Base-by-base conservation (phyloP, 805 yeast genomes). In the Spathaspora passalidarum region DNA sequence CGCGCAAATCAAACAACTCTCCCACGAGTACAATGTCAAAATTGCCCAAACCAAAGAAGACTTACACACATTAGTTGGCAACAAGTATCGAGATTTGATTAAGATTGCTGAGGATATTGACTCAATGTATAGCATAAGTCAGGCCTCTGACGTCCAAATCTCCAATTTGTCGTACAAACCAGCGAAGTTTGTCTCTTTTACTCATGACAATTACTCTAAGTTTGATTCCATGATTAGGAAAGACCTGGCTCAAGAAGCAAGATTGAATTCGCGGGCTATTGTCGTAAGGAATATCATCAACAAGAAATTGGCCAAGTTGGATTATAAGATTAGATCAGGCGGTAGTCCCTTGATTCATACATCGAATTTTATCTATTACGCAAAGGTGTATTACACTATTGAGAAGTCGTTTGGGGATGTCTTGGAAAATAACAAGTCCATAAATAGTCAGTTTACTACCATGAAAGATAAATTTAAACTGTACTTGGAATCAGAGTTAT, bases 31-130 rank as follows among this genome's bases (percentile, higher is more conserved):
- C 48, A 54, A 59, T 29, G 48, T 46, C 6, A 56, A 56, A 23
- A 65, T 63, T n/a, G 49, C 47, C 4, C 40, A 49, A 11, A 68
- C 74, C 46, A 63, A 63, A 46, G 29, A 52, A 9, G 66, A 69
- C 36, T 54, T 72, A 13, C 75, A 71, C 46, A 44, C 51, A 4
- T 57, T 72, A 40, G 76, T 72, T 17, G 72, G 75, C 5, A 52
- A 50, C 23, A 72, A 72, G 44, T 72, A 72, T 56, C 56, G 77
- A 39, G 75, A 71, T 53, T 61, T 72, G 54, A 69, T 72, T 39
- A 59, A 63, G 38, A 70, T 72, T 11, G 73, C 76, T n/a, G 75
- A 71, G 47, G 73, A 68, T 44, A 70, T 72, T 21, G 66, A 63
- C 29, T 52, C 47, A 9, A 68, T 69, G 66, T 58, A 61, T 49